Base-by-base conservation (phyloP, 225 moss, liverwort and hornwort genomes). In the Physcomitrium patens region DNA sequence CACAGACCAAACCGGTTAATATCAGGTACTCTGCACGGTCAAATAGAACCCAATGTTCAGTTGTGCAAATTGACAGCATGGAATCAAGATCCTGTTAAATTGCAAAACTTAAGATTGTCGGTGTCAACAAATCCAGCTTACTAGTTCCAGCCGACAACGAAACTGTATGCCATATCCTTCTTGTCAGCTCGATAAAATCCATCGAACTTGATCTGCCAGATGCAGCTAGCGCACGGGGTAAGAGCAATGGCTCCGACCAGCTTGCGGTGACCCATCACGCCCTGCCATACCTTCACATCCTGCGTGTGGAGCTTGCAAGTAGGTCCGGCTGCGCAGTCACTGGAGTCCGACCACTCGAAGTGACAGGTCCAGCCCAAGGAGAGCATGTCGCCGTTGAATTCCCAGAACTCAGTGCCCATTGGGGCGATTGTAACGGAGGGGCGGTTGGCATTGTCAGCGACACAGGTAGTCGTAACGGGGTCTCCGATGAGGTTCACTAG, bases 191-290 rank as follows among this genome's bases (percentile, higher is more conserved):
- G 69, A 27, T 87, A 85, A 61, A 87, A 87, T 2, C 87, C 87
- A 7, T 87, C 84, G 65, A 72, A 87, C 69, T 87, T 87, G 60
- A 87, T 82, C 44, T 87, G 87, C 87, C 87, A 87, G 0, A 87
- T 68, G 24, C 87, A 87, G 49, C 72, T 69, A 3, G 46, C 79
- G 42, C 87, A 87, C 0, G 82, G 87, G 23, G 84, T 84, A 1
- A 87, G 82, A 0, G 81, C 67, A 3, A 84, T 60, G 42, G 82
- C 59, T 5, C 78, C 79, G 1, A 65, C 87, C 10, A 87, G 59
- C 42, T 82, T 82, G 12, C 79, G 76, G 58, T 73, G 69, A 8
- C 79, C 82, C 82, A 84, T 84, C 15, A 84, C 84, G 0, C 84
- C 84, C 61, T 85, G 87, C 87, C 87, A 87, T 26, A 87, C 87